Conservation (phyloP, 345 rosid species). For the Aquilaria malaccensis region DNA sequence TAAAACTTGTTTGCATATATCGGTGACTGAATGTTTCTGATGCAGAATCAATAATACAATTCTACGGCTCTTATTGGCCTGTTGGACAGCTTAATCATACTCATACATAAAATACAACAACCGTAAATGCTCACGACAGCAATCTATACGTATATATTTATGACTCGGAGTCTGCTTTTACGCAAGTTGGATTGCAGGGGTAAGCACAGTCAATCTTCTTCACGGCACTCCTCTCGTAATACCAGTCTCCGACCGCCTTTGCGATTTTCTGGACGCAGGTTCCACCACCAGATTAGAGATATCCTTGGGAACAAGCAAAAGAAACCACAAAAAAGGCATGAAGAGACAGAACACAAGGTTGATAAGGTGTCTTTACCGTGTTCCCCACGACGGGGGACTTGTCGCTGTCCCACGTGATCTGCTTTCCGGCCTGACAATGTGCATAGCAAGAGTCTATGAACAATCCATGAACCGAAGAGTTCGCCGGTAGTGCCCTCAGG, state of each 20-base stretch:
- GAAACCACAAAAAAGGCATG: background rate
- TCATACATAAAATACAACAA: no score
- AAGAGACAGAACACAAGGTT: background rate
- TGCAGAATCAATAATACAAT: no score
- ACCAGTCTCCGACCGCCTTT: conserved; percentile 86
- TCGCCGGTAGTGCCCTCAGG: conserved; percentile 42
- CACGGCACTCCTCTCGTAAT: conserved; percentile 45
- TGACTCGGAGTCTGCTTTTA: conserved; percentile 20
- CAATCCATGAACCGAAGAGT: conserved; percentile 52
- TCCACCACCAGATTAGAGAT: background rate
- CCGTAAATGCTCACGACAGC: no score
- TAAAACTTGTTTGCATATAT: no score
- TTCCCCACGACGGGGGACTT: conserved; percentile 52
- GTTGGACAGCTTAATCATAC: no score
- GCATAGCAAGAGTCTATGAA: conserved; percentile 79
- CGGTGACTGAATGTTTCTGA: no score
- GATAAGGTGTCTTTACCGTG: conserved; percentile 24
- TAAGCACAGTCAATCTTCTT: conserved; percentile 77
- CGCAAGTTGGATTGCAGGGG: conserved; percentile 84
- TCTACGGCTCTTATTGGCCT: no score
- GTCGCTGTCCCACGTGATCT: conserved; percentile 55
- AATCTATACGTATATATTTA: background rate
- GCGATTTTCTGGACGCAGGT: conserved; percentile 47
- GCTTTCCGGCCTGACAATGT: conserved; percentile 77
- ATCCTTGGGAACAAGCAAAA: background rate